A percentile compares a stretch with the other conserved stretches of the same genome.
phyloP scores from a whole-genome alignment of 345 rosid species.

The Ceriops decandra region DNA sequence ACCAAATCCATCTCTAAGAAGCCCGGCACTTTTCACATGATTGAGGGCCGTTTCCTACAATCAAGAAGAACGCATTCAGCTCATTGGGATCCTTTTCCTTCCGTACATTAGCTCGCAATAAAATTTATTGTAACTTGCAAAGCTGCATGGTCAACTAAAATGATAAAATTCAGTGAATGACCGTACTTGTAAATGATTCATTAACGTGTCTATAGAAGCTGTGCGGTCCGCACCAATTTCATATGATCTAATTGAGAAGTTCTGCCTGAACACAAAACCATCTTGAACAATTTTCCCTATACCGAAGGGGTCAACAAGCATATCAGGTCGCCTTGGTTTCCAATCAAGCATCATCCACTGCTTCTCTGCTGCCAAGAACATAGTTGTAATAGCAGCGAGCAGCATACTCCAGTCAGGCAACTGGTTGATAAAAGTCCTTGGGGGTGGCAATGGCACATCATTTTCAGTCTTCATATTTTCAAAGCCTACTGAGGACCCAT shows the following conservation, averaged over 20 bases:
- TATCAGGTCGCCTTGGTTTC: slow-evolving; percentile 86
- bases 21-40: slow-evolving; percentile 83
- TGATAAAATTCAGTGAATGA: neutral
- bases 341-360: slow-evolving; percentile 99
- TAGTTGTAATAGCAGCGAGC: slow-evolving; percentile 94
- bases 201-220: slow-evolving; percentile 90
- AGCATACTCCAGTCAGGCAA: slow-evolving; percentile 99
- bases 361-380: slow-evolving; percentile 97
- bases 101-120: no score
- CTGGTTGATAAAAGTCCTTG: slow-evolving; percentile 89
- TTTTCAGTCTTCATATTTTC: slow-evolving; percentile 52
- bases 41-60: slow-evolving; percentile 94
- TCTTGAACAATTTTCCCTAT: slow-evolving; percentile 88
- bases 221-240: slow-evolving; percentile 98
- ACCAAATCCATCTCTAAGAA: slow-evolving; percentile 95
- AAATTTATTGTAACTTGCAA: neutral
- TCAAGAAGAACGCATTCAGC: slow-evolving; percentile 2
- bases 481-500: slow-evolving; percentile 56
- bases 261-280: slow-evolving; percentile 78
- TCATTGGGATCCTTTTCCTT: no score
- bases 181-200: slow-evolving; percentile 94
- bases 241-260: slow-evolving; percentile 90
- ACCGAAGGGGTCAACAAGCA: slow-evolving; percentile 79
- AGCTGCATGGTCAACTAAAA: neutral
- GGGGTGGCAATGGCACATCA: slow-evolving; percentile 49